Base-by-base conservation (phyloP, 2,329 filamentous ascomycete genomes). In the Ascosphaera aggregata region DNA sequence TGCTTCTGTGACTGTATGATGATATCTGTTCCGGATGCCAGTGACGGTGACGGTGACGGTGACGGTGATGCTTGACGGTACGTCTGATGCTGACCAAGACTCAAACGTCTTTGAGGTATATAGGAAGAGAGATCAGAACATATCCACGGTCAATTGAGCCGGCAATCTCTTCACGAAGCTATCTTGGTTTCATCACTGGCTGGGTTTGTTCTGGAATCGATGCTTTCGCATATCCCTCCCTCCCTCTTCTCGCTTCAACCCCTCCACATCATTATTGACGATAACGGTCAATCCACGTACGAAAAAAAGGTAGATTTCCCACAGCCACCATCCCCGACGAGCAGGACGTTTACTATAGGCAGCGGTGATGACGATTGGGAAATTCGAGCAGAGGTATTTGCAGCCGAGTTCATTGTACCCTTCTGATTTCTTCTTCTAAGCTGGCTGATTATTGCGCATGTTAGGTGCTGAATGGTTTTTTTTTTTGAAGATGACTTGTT, bases 231-330 rank as follows among this genome's bases (percentile, higher is more conserved):
- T 20, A 38, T 32, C 16, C 34, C 32, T 11, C 2, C 5, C 11
- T 13, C 17, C 17, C 24, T 37, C 34, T 5, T 17, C 35, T 24
- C 22, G 31, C 36, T 16, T 24, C 17, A 15, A 18, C 3, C 39
- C 34, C 38, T 22, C 36, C 35, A 4, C 19, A 17, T 35, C 18
- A n/a, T n/a, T n/a, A n/a, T n/a, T n/a, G n/a, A n/a, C n/a, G n/a
- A n/a, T n/a, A 37, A 18, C 32, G 32, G 5, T 20, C 36, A 34
- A 19, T 39, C 35, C 34, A 64, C 67, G 52, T 58, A 73, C 67
- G 69, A 69, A 43, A 75, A 53, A 44, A 75, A 73, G 8, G 67
- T 71, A 38, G 70, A 69, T 54, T 74, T 75, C 41, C 71, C 71
- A 36, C 71, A 68, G 38, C 65, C 67, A 30, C 62, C 49, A 42